Base-by-base conservation (phyloP, 2,329 filamentous ascomycete genomes). In the Bertia moriformis region DNA sequence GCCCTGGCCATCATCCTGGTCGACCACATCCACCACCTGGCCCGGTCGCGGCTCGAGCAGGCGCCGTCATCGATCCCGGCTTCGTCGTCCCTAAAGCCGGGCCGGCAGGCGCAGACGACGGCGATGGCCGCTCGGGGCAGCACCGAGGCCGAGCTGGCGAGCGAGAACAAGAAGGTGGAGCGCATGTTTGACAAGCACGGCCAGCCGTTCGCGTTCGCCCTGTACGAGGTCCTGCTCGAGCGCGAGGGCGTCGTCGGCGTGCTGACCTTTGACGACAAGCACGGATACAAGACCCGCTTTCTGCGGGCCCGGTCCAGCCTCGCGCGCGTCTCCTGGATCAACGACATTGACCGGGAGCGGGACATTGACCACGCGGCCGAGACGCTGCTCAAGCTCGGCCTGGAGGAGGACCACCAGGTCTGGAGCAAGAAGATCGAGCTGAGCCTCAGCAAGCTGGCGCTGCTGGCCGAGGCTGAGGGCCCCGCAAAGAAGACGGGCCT, bases 351-450 rank as follows among this genome's bases (percentile, higher is more conserved):
- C 43, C 70, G 73, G 18, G 83, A 91, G 52, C 69, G 77, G 42
- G 77, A 94, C 49, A 86, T 86, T 45, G 65, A 73, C 12, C 71
- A 74, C 41, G 88, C 89, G 10, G 78, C 81, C 4, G 62, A 74
- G 32, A 81, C 78, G 1, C 67, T 98, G 37, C 64, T 83, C 33
- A 64, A 73, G 4, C 67, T 88, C 15, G 87, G 84, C 0, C 62
- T 79, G 15, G 67, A 69, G 38, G 73, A 76, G 40, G 88, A 95
- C 55, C 71, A 75, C 39, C 81, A 88, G 48, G 61, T 91, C 3
- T 96, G 89, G 89, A 86, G 77, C 60, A 93, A 93, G 63, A 91
- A 93, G 57, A 83, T 94, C 22, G 83, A 96, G 58, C 65, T 96
- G 18, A 93, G 86, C 43, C 67, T 98, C 29, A 83, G 84, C 24